Evolutionary conservation across 805 yeast genomes (phyloP).

Genomic region (Saccharomyces kudriavzevii): DNA sequence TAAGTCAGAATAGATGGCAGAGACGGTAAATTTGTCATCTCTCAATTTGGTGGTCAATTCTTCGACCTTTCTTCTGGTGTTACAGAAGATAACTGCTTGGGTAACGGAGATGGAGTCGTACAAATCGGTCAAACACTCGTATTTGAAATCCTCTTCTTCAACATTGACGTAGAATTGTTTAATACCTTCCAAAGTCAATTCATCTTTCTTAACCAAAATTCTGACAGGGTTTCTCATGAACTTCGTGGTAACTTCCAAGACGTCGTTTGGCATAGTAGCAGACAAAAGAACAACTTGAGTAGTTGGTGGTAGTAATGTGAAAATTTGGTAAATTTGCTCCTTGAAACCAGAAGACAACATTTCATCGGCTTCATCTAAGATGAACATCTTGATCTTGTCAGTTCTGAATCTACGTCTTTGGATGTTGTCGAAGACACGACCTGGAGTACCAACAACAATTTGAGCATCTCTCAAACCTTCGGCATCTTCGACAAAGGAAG

Average conservation of each 20-base stretch:
- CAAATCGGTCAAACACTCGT: slow-evolving; percentile 83
- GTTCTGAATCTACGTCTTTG: slow-evolving; percentile 74
- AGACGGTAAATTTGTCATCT: slow-evolving; percentile 75
- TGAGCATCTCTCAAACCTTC: slow-evolving; percentile 72
- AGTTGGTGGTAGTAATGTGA: slow-evolving; percentile 66
- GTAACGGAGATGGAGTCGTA: slow-evolving; percentile 89
- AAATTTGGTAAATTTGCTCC: slow-evolving; percentile 85
- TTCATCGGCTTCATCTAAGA: slow-evolving; percentile 96
- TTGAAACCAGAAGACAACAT: slow-evolving; percentile 76
- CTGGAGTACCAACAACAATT: slow-evolving; percentile 94
- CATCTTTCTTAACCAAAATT: slow-evolving; percentile 85
- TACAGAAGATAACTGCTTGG: slow-evolving; percentile 93
- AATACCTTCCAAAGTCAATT: slow-evolving; percentile 83
- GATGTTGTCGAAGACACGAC: slow-evolving; percentile 91
- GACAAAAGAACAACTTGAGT: slow-evolving; percentile 86
- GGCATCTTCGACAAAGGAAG: slow-evolving; percentile 73
- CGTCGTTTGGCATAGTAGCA: slow-evolving; percentile 86
- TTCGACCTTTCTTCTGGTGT: slow-evolving; percentile 87
- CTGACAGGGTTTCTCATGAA: slow-evolving; percentile 87
- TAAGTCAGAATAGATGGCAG: slow-evolving; percentile 93
- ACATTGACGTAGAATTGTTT: slow-evolving; percentile 81
- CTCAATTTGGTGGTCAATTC: slow-evolving; percentile 71
- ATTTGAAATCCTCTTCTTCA: slow-evolving; percentile 85
- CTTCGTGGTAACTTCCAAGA: slow-evolving; percentile 77
- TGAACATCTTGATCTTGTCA: slow-evolving; percentile 77